Conservation (phyloP, 768 basidiomycete genomes). For the Pholiota conissans region DNA sequence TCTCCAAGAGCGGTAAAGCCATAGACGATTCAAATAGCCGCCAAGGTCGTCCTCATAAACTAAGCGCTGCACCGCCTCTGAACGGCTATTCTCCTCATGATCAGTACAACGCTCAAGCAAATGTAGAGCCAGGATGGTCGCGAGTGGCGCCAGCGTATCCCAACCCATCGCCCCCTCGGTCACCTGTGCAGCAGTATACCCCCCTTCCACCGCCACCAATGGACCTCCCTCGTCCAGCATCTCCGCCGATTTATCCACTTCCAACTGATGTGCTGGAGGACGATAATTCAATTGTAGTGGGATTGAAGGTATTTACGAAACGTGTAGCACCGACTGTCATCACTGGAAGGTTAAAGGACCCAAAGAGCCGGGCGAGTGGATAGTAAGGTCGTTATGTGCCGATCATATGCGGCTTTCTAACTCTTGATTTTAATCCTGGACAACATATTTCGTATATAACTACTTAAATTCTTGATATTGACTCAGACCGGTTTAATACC, state of each 20-base stretch:
- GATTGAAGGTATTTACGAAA: constrained; percentile 26
- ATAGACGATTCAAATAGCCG: constrained; percentile 4
- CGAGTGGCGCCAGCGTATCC: constrained; percentile 5
- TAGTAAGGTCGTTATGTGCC: too few relatives aligned
- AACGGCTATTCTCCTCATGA: constrained; percentile 11
- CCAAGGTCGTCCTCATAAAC: constrained; percentile 4
- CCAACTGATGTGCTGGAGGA: constrained; percentile 22
- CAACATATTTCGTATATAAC: too few relatives aligned
- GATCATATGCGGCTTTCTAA: too few relatives aligned
- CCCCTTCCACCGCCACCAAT: constrained; percentile 9
- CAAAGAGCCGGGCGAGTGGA: too few relatives aligned
- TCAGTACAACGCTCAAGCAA: background rate
- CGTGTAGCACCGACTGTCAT: constrained; percentile 22
- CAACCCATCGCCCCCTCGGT: constrained; percentile 1
- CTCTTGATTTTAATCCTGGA: too few relatives aligned
- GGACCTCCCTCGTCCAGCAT: constrained; percentile 7
- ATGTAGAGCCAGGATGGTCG: constrained; percentile 15
- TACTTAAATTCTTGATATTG: too few relatives aligned
- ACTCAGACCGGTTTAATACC: too few relatives aligned
- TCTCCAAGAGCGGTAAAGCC: constrained; percentile 16
- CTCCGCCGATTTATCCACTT: constrained; percentile 10
- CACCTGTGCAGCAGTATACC: constrained; percentile 4
- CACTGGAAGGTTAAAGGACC: constrained; percentile 21
- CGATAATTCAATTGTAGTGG: constrained; percentile 26
- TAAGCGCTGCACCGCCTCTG: constrained; percentile 9